phyloP scores from a whole-genome alignment of 768 basidiomycete genomes.

The Lactarius sanguifluus region DNA sequence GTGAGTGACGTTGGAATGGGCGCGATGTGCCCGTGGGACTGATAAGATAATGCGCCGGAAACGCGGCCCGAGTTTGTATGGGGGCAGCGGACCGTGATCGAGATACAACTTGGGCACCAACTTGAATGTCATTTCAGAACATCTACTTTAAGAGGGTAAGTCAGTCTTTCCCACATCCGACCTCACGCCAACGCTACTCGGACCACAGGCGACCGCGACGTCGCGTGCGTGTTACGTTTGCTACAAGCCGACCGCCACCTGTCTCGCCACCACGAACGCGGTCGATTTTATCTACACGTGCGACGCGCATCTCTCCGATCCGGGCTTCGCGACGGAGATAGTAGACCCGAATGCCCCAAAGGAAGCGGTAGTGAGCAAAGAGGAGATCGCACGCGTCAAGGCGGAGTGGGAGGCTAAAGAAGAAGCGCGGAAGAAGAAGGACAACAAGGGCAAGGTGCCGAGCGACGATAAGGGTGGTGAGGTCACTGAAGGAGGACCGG shows the following conservation, averaged over 20 bases:
- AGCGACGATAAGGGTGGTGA: slow-evolving; percentile 28
- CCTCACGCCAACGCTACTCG: neutral
- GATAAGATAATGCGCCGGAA: neutral
- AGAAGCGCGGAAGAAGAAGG: slow-evolving; percentile 62
- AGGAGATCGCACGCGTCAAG: slow-evolving; percentile 77
- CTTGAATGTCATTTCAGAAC: slow-evolving; percentile 71
- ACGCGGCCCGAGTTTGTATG: neutral
- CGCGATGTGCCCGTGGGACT: neutral
- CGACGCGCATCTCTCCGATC: slow-evolving; percentile 74
- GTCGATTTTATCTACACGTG: slow-evolving; percentile 88
- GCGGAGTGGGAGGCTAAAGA: slow-evolving; percentile 77
- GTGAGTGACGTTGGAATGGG: too few species aligned
- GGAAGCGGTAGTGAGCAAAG: slow-evolving; percentile 47
- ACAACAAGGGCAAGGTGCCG: slow-evolving; percentile 42
- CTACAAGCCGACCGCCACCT: slow-evolving; percentile 75
- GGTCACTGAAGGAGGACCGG: slow-evolving; percentile 38
- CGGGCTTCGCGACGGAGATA: slow-evolving; percentile 65
- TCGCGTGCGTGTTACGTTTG: slow-evolving; percentile 77
- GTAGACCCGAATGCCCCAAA: slow-evolving; percentile 40
- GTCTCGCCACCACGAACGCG: slow-evolving; percentile 81
- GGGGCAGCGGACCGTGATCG: neutral
- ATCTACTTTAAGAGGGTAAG: slow-evolving; percentile 88
- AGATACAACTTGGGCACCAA: slow-evolving; percentile 1
- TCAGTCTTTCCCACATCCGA: slow-evolving; percentile 25
- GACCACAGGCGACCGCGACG: slow-evolving; percentile 68